Conservation (phyloP, 2,329 filamentous ascomycete species). For the Phialocephala sp. region DNA sequence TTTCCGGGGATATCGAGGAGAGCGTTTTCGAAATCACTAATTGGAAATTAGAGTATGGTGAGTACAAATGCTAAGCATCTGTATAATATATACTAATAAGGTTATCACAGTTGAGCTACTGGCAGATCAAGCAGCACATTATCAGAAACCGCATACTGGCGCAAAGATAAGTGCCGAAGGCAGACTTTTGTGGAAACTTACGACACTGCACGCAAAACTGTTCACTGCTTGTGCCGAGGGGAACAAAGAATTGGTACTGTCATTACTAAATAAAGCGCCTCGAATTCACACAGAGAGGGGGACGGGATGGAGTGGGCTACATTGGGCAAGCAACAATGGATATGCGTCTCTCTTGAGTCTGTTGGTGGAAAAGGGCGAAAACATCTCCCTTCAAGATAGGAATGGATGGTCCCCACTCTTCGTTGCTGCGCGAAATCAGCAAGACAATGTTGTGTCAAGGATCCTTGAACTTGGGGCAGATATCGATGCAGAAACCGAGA, state of each 20-base stretch:
- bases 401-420: slow-evolving; percentile 23
- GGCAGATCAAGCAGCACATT: slow-evolving; percentile 22
- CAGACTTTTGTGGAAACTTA: slow-evolving; percentile 24
- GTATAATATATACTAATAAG: slow-evolving; percentile 7
- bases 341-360: slow-evolving; percentile 6
- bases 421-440: slow-evolving; percentile 16
- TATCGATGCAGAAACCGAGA: slow-evolving; percentile 18
- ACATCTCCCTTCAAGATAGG: slow-evolving; percentile 17
- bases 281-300: slow-evolving; percentile 6
- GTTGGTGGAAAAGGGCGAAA: slow-evolving; percentile 8
- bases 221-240: slow-evolving; percentile 23
- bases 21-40: slow-evolving; percentile 21
- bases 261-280: slow-evolving; percentile 19
- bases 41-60: slow-evolving; percentile 23
- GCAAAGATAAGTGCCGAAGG: slow-evolving; percentile 17
- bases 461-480: slow-evolving; percentile 18
- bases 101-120: slow-evolving; percentile 13
- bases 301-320: slow-evolving; percentile 18
- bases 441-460: slow-evolving; percentile 8
- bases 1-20: slow-evolving; percentile 20
- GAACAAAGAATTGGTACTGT: slow-evolving; percentile 15
- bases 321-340: slow-evolving; percentile 24
- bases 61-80: slow-evolving; percentile 12
- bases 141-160: slow-evolving; percentile 15
- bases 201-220: slow-evolving; percentile 22